Evolutionary conservation across 2,329 filamentous ascomycete species (phyloP), one percentile per base, ranked within the genome.

Genomic region (Fusarium lateritium): DNA sequence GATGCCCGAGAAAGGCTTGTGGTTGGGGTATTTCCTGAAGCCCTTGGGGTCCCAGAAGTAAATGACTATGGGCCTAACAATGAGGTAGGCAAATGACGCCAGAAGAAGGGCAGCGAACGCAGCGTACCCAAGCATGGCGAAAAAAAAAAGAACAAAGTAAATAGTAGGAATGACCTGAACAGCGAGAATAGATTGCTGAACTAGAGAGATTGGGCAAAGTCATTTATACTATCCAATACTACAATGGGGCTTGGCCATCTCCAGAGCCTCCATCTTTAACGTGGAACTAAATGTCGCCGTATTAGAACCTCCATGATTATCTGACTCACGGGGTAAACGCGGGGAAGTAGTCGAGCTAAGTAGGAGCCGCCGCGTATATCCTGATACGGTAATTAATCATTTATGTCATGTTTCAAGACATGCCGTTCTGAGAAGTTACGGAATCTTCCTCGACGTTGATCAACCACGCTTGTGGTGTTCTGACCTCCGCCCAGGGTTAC

Each of bases 31-130:
- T 11, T 49, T 54, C 6, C 71, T 60, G 5, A 73, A 57, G 2
- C 77, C 77, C 5, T 73, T 79, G 17, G 71, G 42, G 91, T 83
- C 68, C 9, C 39, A 50, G 28, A 64, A 33, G 24, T 71, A 71
- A 5, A 38, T 39, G 7, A 65, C 3, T 10, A 65, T 22, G 14
- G 66, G 68, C 11, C 57, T 55, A 21, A 70, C 15, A 39, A 70
- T 45, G n/a, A 70, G 62, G 34, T 65, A 67, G 42, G n/a, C 31
- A 40, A 62, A 38, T 7, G 63, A n/a, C 3, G 53, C 38, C 15
- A 62, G 26, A 13, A 57, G 43, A 11, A 52, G 45, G n/a, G 51
- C 53, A 26, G 56, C 62, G 33, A 65, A 43, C 33, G 53, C 46
- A 53, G 65, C 56, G 54, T 65, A 66, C 3, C 34, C 34, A 10